Base-by-base conservation (phyloP, 768 basidiomycete genomes). In the Crepidotus variabilis region DNA sequence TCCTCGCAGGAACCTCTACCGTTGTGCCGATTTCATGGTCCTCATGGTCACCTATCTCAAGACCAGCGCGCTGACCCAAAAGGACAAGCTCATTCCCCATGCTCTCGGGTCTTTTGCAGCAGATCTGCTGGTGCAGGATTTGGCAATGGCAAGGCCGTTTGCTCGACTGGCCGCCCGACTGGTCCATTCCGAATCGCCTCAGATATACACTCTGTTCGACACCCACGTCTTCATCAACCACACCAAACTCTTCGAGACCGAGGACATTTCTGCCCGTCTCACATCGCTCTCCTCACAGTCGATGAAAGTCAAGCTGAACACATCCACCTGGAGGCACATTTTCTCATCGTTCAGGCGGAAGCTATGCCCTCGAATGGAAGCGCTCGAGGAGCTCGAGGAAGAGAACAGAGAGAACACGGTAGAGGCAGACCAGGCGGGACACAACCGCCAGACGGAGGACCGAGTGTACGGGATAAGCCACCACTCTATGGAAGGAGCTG, bases 371-470 rank as follows among this genome's bases (percentile, higher is more conserved):
- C 16, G 9, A 16, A 8, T 16, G 8, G 35, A 16, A 36, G 16
- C 8, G 8, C 35, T 16, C n/a, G n/a, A n/a, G n/a, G n/a, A n/a
- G n/a, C n/a, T n/a, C n/a, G n/a, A n/a, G n/a, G 57, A 63, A 1
- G 47, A 54, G 0, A 61, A 65, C 1, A 57, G 62, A 0, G 28
- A 68, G 0, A 55, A 64, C 10, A 63, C 68, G 0, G 57, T 66
- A 1, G n/a, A n/a, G n/a, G n/a, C n/a, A n/a, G n/a, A n/a, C n/a
- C 71, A 72, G 56, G 57, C 58, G 18, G 67, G 68, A 0, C 71
- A 73, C 51, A 60, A 47, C 10, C 21, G 49, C 0, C 24, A 46
- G 1, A 67, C 63, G 0, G 70, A 72, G 33, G 65, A 68, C 35
- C 18, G 51, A 0, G 23, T 67, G 1, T 72, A 73, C 61, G 71